Percentiles rank a stretch among this genome's conserved stretches.
Conservation (phyloP, 2,329 filamentous ascomycete genomes). For the Colletotrichum sp. region DNA sequence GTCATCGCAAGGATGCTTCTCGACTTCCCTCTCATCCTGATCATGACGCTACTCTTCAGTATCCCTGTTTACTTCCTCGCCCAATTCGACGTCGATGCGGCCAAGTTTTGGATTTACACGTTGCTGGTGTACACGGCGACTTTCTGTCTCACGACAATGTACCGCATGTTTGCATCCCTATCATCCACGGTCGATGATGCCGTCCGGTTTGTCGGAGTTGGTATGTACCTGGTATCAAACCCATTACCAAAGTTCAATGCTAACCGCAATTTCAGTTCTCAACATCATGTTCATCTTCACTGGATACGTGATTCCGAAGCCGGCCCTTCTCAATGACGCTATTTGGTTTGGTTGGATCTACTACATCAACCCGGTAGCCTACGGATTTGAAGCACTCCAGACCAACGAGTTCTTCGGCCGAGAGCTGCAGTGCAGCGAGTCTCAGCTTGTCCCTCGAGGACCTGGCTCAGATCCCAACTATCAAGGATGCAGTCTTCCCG, state of each 20-base stretch:
- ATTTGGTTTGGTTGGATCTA: conserved; percentile 76
- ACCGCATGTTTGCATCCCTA: conserved; percentile 52
- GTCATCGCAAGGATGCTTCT: conserved; percentile 9
- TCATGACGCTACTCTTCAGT: conserved; percentile 14
- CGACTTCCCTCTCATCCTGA: conserved; percentile 8
- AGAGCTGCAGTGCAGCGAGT: conserved; percentile 50
- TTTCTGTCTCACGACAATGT: conserved; percentile 21
- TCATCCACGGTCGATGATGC: conserved; percentile 69
- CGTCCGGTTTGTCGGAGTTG: conserved; percentile 43
- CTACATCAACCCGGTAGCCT: conserved; percentile 69
- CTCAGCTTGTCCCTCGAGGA: conserved; percentile 52
- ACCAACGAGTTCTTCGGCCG: conserved; percentile 60
- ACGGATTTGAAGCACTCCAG: conserved; percentile 67
- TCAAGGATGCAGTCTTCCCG: conserved; percentile 61
- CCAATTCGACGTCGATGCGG: conserved; percentile 13
- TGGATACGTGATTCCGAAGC: conserved; percentile 66
- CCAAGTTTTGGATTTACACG: conserved; percentile 21
- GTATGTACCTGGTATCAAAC: background rate
- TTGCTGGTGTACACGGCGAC: conserved; percentile 15
- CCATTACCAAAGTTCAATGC: conserved; percentile 28
- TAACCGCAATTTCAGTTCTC: conserved; percentile 44
- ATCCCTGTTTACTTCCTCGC: conserved; percentile 17
- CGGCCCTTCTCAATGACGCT: conserved; percentile 59
- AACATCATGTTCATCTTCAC: conserved; percentile 71
- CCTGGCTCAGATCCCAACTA: conserved; percentile 43